phyloP scores from a whole-genome alignment of 306 rosid species.

The Arachis hypogaea region DNA sequence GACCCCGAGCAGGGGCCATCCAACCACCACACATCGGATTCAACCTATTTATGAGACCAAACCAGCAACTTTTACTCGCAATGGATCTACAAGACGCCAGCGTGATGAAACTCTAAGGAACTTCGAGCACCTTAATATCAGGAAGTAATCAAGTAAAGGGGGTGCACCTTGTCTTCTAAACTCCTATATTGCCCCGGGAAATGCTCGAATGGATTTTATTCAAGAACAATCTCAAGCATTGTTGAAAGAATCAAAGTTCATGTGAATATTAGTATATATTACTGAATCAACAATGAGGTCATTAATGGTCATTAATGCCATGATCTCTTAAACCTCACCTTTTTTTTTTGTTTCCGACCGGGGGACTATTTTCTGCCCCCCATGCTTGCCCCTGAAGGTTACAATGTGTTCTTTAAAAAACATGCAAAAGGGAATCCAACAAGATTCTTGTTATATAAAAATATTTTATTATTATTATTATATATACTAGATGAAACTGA shows the following conservation, averaged over 20 bases:
- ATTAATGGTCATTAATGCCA: constrained; percentile 33
- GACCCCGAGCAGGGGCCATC: constrained; percentile 53
- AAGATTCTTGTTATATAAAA: constrained; percentile 29
- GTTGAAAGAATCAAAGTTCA: constrained; percentile 41
- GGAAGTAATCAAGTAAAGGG: constrained; percentile 64
- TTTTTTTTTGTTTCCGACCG: constrained; percentile 33
- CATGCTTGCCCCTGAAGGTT: constrained; percentile 38
- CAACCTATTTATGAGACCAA: constrained; percentile 58
- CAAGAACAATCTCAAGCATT: constrained; percentile 37
- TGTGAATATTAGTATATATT: constrained; percentile 27
- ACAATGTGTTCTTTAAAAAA: constrained; percentile 46
- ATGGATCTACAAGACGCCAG: constrained; percentile 53
- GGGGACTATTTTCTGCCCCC: constrained; percentile 38
- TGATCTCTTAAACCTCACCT: constrained; percentile 29
- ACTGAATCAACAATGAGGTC: constrained; percentile 38
- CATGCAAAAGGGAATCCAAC: constrained; percentile 40
- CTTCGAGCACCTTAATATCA: constrained; percentile 86
- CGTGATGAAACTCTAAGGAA: constrained; percentile 85
- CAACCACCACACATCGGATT: constrained; percentile 60
- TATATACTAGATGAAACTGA: constrained; percentile 33
- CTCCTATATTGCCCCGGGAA: constrained; percentile 30
- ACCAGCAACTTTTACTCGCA: constrained; percentile 53
- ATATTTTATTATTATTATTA: background rate
- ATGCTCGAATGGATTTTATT: constrained; percentile 34
- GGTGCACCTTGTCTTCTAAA: constrained; percentile 30